These are phyloP conservation scores for Suillus brevipes DNA, from an alignment of 768 basidiomycete species.

Conservation along the genomic window DNA sequence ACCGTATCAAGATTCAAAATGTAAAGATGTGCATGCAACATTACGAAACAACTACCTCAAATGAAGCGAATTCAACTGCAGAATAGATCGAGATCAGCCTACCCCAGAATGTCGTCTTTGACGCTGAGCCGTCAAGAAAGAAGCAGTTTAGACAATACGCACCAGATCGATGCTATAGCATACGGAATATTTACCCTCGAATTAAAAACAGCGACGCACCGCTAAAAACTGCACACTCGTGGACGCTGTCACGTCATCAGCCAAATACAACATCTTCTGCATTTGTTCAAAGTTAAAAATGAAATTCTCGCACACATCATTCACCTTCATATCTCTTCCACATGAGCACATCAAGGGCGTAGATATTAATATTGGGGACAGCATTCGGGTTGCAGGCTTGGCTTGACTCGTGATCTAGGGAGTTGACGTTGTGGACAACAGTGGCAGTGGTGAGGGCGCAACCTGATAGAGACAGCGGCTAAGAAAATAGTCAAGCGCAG, in stretches of 20 bases:
- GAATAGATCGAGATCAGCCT: neutral
- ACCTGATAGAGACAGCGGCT: neutral
- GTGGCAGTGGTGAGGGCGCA: neutral
- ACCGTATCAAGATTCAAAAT: too few relatives aligned
- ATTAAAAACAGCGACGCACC: neutral
- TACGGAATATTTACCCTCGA: neutral
- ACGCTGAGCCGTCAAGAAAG: neutral
- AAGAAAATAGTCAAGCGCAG: neutral
- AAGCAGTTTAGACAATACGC: neutral
- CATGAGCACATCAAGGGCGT: neutral
- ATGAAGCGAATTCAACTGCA: neutral
- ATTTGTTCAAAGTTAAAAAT: neutral
- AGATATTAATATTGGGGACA: neutral
- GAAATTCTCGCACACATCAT: neutral
- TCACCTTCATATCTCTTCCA: neutral
- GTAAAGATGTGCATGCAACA: neutral
- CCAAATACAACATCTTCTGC: neutral
- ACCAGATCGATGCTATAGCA: neutral
- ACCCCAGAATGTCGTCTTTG: neutral
- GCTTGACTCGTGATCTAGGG: neutral
- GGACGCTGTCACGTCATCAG: neutral
- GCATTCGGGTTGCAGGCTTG: neutral
- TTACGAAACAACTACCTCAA: neutral
- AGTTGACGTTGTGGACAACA: too few relatives aligned
- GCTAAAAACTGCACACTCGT: neutral